These are phyloP conservation scores for Ceratocystis cubensis DNA, from an alignment of 2,329 filamentous ascomycete species.

Conservation along the genomic window DNA sequence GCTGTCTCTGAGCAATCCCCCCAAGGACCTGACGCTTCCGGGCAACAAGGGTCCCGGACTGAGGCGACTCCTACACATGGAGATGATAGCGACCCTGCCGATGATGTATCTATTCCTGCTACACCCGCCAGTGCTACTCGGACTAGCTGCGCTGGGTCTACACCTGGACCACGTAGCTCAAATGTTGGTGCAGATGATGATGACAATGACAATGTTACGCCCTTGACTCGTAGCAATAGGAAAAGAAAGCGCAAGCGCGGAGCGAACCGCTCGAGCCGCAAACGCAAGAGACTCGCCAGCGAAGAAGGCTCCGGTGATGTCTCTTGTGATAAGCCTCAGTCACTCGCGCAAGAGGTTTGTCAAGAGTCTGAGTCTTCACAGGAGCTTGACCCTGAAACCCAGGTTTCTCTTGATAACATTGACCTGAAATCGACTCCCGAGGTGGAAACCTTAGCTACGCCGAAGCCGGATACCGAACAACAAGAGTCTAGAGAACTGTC, in stretches of 20 bases:
- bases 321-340: neutral
- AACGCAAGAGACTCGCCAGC: conserved; percentile 4
- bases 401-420: conserved; percentile 16
- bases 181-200: neutral
- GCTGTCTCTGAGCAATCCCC: neutral
- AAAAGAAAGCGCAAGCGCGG: conserved; percentile 18
- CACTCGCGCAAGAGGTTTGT: neutral
- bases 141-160: neutral
- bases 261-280: conserved; percentile 10
- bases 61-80: neutral
- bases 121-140: neutral
- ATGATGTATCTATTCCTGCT: neutral
- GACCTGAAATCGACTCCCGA: neutral
- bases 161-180: neutral
- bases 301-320: neutral
- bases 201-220: neutral
- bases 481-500: conserved; percentile 21
- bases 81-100: neutral
- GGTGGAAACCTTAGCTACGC: neutral
- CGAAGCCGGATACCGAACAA: conserved; percentile 13
- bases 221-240: conserved; percentile 7
- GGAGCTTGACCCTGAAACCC: conserved; percentile 2
- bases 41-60: neutral
- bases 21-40: neutral
- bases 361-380: conserved; percentile 2